Conservation (phyloP, 169 alveolate species). For the Eimeria necatrix region DNA sequence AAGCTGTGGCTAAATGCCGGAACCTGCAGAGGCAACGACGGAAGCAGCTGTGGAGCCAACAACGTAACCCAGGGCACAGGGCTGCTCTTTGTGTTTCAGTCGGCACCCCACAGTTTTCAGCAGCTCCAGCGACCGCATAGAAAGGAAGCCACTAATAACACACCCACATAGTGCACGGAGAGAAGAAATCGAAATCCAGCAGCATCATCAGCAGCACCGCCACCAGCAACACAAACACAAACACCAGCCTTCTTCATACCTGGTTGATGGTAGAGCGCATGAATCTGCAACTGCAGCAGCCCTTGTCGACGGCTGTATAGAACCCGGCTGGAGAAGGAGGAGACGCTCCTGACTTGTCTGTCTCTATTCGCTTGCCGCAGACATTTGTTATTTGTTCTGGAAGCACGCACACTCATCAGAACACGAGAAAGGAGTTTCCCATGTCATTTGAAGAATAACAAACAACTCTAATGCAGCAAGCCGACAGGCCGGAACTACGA, state of each 20-base stretch:
- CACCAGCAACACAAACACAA: neutral
- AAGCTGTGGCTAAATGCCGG: constrained; percentile 79
- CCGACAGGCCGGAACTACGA: neutral
- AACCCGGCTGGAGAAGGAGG: constrained; percentile 74
- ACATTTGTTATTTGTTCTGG: constrained; percentile 65
- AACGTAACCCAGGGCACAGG: neutral
- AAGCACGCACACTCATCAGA: neutral
- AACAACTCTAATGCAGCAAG: neutral
- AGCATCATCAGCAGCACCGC: constrained; percentile 2
- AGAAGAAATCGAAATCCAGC: constrained; percentile 16
- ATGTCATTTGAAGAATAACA: neutral
- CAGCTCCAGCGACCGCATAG: neutral
- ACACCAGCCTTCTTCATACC: constrained; percentile 4
- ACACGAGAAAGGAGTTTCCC: neutral
- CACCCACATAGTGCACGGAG: neutral
- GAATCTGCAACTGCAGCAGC: constrained; percentile 80
- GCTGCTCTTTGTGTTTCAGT: neutral
- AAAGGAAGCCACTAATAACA: neutral
- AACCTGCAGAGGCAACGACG: constrained; percentile 33
- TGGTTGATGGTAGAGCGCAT: constrained; percentile 78
- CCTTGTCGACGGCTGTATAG: constrained; percentile 79
- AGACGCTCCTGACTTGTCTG: constrained; percentile 65
- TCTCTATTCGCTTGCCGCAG: constrained; percentile 73
- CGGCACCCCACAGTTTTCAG: neutral
- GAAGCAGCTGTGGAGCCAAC: neutral